Evolutionary conservation across 1,139 yeast genomes (phyloP), one percentile per base, ranked within the genome.

Genomic region (Protomyces pachydermus): DNA sequence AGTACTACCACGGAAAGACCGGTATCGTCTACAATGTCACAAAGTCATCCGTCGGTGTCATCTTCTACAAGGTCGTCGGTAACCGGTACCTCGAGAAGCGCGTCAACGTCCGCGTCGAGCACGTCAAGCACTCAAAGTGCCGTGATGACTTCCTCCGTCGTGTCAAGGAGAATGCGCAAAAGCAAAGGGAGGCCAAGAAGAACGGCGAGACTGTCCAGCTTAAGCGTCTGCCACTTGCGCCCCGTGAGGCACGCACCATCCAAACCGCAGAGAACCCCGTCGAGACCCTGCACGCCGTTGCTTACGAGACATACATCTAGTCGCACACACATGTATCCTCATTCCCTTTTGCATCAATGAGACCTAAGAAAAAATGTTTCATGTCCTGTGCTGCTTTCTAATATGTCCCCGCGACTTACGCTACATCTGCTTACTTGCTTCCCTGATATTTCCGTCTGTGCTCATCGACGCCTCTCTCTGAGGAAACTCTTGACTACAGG

Each of bases 1-100:
- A 93, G 85, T 91, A 85, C 88, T 93, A 93, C 97, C 97, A 91
- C 85, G 98, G 98, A 83, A 93, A 91, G 88, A 93, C 98, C 73
- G 98, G 98, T 87, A 90, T 91, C 74, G 87, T 93, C 73, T 93
- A 86, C 95, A 93, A 93, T 86, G 95, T 93, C 74, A 93, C 98
- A 87, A 93, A 89, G 86, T 82, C 96, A 70, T 84, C 98, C 71
- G 98, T 93, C 73, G 98, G 98, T 86, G 95, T 93, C 75, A 89
- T 93, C 78, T 82, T 93, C 79, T 88, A 93, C 95, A 93, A 93
- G 87, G 86, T 91, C 81, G 98, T 93, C 76, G 98, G 98, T 80
- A 83, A 88, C 96, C 89, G 98, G 85, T 93, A 91, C 90, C 75
- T 93, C 73, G 98, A 93, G 85, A 93, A 93, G 88, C 91, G 97